These are phyloP conservation scores for Acacia pycnantha DNA, from an alignment of 331 rosid species.

Conservation along the genomic window DNA sequence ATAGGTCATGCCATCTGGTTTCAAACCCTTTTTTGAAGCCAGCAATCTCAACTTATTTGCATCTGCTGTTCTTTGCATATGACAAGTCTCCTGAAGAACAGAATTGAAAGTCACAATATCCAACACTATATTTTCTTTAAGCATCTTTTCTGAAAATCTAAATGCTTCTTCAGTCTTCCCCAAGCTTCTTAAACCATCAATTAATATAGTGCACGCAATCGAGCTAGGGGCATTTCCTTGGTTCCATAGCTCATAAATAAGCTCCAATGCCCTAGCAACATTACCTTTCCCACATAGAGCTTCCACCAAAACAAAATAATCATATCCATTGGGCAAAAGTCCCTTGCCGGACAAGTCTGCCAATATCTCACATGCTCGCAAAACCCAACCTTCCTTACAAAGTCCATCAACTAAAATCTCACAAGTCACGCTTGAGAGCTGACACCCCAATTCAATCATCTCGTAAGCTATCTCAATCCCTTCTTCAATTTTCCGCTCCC, in stretches of 20 bases:
- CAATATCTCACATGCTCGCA: slow-evolving; percentile 53
- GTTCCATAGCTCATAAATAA: slow-evolving; percentile 69
- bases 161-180: slow-evolving; percentile 50
- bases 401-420: slow-evolving; percentile 81
- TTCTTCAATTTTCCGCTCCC: slow-evolving; percentile 62
- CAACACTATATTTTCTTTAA: slow-evolving; percentile 53
- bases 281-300: slow-evolving; percentile 48
- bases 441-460: slow-evolving; percentile 66
- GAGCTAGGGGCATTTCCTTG: slow-evolving; percentile 62
- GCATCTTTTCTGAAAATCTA: slow-evolving; percentile 62
- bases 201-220: slow-evolving; percentile 63
- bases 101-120: slow-evolving; percentile 77
- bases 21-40: slow-evolving; percentile 65
- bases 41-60: slow-evolving; percentile 65
- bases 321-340: slow-evolving; percentile 60
- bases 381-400: slow-evolving; percentile 49
- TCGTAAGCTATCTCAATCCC: slow-evolving; percentile 83
- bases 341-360: slow-evolving; percentile 50
- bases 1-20: slow-evolving; percentile 57
- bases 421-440: slow-evolving; percentile 63
- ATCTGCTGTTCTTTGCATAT: slow-evolving; percentile 51
- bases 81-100: slow-evolving; percentile 66
- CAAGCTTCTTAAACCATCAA: slow-evolving; percentile 67
- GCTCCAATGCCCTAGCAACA: slow-evolving; percentile 44
- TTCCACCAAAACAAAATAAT: slow-evolving; percentile 61